These are phyloP conservation scores for Trametes pubescens DNA, from an alignment of 1,284 basidiomycete species.

Conservation along the genomic window DNA sequence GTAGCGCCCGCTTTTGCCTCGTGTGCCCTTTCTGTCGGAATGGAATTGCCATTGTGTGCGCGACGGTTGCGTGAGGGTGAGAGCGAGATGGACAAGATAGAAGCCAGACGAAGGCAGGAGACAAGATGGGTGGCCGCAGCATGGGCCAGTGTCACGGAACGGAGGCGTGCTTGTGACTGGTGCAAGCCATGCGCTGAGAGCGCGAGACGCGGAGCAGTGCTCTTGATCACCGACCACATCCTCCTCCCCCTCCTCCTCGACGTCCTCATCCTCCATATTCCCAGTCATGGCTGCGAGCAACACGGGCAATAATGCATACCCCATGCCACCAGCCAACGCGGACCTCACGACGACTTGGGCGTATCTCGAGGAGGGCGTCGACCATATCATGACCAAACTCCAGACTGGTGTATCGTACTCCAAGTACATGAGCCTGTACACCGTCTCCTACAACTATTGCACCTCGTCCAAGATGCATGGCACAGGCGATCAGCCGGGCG, in stretches of 20 bases:
- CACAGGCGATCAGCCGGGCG: slow-evolving; percentile 53
- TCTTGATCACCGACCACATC: slow-evolving; percentile 32
- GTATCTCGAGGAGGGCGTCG: slow-evolving; percentile 89
- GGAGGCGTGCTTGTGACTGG: slow-evolving; percentile 26
- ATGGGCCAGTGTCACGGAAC: slow-evolving; percentile 9
- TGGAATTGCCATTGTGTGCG: background rate
- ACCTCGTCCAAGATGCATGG: slow-evolving; percentile 89
- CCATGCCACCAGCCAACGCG: slow-evolving; percentile 70
- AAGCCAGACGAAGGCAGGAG: slow-evolving; percentile 7
- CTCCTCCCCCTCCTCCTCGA: slow-evolving; percentile 15
- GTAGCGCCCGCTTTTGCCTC: slow-evolving; percentile 5
- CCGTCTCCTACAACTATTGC: slow-evolving; percentile 96
- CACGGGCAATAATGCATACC: slow-evolving; percentile 35
- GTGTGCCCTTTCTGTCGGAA: background rate
- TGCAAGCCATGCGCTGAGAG: slow-evolving; percentile 23
- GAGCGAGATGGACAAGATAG: background rate
- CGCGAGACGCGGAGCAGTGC: slow-evolving; percentile 28
- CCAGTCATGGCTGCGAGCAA: slow-evolving; percentile 37
- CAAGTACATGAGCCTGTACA: slow-evolving; percentile 94
- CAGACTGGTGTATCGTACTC: slow-evolving; percentile 91
- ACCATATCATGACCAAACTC: slow-evolving; percentile 92
- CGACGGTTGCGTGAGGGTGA: slow-evolving; percentile 3
- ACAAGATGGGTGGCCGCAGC: slow-evolving; percentile 6
- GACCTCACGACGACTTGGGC: slow-evolving; percentile 89
- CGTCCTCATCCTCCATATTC: background rate